phyloP scores from a whole-genome alignment of 2,329 filamentous ascomycete genomes.

The Penicillium sp. region DNA sequence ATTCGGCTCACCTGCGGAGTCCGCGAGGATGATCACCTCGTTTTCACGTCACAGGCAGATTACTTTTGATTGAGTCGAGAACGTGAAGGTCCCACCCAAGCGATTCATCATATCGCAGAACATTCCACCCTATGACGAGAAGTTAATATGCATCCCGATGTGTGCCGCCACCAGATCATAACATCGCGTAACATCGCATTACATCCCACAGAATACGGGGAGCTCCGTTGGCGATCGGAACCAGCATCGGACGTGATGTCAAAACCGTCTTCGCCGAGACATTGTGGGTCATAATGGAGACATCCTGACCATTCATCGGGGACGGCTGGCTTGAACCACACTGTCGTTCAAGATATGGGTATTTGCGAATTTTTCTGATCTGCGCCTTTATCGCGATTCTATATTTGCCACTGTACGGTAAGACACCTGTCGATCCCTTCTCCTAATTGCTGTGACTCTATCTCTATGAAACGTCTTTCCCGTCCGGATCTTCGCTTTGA shows the following conservation, averaged over 20 bases:
- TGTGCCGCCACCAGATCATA: neutral
- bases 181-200: neutral
- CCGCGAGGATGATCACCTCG: conserved; percentile 3
- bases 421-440: conserved; percentile 12
- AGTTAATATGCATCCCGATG: neutral
- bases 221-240: neutral
- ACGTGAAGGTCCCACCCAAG: neutral
- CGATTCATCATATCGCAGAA: neutral
- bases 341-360: neutral
- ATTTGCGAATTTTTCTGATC: neutral
- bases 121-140: neutral
- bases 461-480: conserved; percentile 16
- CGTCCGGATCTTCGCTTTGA: conserved; percentile 6
- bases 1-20: neutral
- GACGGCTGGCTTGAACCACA: conserved; percentile 4
- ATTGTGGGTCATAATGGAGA: conserved; percentile 10
- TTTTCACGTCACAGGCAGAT: conserved; percentile 9
- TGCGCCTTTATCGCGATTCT: neutral
- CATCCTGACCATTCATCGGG: neutral
- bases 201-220: neutral
- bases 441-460: conserved; percentile 4
- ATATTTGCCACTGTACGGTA: neutral
- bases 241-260: conserved; percentile 9
- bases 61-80: neutral
- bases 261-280: conserved; percentile 9